Evolutionary conservation across 108 stramenopile genomes (phyloP), one percentile per base, ranked within the genome.

Genomic region (Cyclotella cryptica): DNA sequence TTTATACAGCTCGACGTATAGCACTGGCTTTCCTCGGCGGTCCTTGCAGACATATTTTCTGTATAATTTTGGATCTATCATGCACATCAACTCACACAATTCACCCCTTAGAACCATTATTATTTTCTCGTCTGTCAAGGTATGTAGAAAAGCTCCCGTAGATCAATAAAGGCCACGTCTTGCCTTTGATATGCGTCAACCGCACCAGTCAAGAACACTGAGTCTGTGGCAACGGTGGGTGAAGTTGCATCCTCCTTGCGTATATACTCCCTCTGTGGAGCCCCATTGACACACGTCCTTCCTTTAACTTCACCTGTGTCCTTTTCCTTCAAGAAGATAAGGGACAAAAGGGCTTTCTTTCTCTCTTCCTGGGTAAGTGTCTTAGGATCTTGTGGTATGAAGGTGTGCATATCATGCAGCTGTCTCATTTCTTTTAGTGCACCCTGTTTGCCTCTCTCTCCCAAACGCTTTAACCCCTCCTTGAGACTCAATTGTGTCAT

Each of bases 391-490:
- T 51, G 29, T 15, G 84, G 78, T 26, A 63, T 46, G 44, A 78
- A 78, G 7, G 54, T 66, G 10, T 69, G 44, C 51, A 79, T 53
- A 44, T 79, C 71, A 22, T 83, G 64, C n/a, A 86, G 65, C 52
- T 87, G 84, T 30, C 78, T 62, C 27, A 89, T 49, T 53, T 89
- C 88, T 17, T 78, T 78, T 11, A 35, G 18, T 3, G 78, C 44
- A 14, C 83, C 84, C 1, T 69, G 62, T 30, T 62, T 65, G 43
- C 75, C 86, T 29, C 24, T 44, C n/a, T 18, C 8, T 79, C 85
- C 10, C 18, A 44, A n/a, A 41, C 69, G 42, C 35, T 26, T 8
- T 6, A 42, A 11, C 22, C 40, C 42, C 58, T 54, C 46, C 3
- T 43, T n/a, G 45, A 47, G 19, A 28, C 53, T 17, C 24, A 29